These are phyloP conservation scores for Echinosophora koreensis DNA, from an alignment of 306 rosid genomes.

Conservation along the genomic window DNA sequence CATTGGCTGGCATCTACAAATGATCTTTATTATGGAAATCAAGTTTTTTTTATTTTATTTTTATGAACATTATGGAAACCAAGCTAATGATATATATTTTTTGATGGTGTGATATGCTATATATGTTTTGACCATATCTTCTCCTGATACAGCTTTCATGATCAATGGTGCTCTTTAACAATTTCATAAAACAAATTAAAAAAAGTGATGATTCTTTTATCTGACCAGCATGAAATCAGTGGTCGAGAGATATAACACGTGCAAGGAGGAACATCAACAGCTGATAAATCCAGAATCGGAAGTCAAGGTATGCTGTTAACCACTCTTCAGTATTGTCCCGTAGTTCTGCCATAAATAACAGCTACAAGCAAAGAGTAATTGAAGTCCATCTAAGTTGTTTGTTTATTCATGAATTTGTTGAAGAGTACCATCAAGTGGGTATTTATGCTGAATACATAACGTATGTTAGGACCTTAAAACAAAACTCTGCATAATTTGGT, in stretches of 20 bases:
- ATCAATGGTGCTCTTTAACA: slow-evolving; percentile 3
- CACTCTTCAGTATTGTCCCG: slow-evolving; percentile 32
- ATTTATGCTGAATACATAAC: slow-evolving; percentile 15
- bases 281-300: slow-evolving; percentile 67
- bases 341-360: neutral
- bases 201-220: slow-evolving; percentile 34
- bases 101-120: neutral
- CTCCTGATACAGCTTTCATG: slow-evolving; percentile 2
- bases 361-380: neutral
- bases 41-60: too few species aligned
- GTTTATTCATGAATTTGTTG: slow-evolving; percentile 18
- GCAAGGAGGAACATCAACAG: slow-evolving; percentile 68
- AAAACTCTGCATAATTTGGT: neutral
- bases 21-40: too few species aligned
- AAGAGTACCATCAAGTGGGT: neutral
- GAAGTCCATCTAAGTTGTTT: neutral
- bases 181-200: slow-evolving; percentile 1
- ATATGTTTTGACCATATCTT: slow-evolving; percentile 15
- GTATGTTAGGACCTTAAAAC: neutral
- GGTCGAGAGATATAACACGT: slow-evolving; percentile 62
- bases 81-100: neutral
- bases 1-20: too few species aligned
- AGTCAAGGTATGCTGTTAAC: slow-evolving; percentile 60
- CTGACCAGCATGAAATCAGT: slow-evolving; percentile 69
- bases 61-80: too few species aligned